Evolutionary conservation across 2,329 filamentous ascomycete genomes (phyloP).

Genomic region (Fusarium mundagurra): DNA sequence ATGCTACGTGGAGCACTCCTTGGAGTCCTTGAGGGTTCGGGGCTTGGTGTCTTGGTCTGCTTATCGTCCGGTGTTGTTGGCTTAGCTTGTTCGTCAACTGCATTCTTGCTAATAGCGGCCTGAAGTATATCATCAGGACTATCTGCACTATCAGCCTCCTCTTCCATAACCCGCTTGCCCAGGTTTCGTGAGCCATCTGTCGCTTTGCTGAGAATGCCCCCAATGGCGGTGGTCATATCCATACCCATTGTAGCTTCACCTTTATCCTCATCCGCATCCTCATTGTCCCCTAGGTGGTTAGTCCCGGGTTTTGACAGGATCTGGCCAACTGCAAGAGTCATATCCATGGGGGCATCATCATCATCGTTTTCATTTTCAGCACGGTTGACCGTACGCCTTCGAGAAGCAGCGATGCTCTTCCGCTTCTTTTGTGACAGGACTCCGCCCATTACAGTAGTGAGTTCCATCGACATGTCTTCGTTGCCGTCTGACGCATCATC

Average conservation of each 20-base stretch:
- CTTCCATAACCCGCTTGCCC: conserved; percentile 68
- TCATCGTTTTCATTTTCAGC: conserved; percentile 43
- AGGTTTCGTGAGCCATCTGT: conserved; percentile 46
- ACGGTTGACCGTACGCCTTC: conserved; percentile 42
- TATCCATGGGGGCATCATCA: conserved; percentile 59
- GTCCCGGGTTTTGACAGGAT: conserved; percentile 56
- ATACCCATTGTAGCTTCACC: conserved; percentile 60
- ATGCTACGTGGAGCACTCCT: conserved; percentile 62
- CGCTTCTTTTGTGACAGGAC: conserved; percentile 53
- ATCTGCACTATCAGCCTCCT: conserved; percentile 63
- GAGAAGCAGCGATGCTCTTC: conserved; percentile 35
- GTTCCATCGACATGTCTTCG: conserved; percentile 83
- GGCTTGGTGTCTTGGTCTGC: conserved; percentile 57
- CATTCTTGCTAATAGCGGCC: conserved; percentile 37
- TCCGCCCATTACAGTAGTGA: conserved; percentile 73
- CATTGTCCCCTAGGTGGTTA: conserved; percentile 44
- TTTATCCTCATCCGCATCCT: conserved; percentile 48
- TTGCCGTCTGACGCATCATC: conserved; percentile 56
- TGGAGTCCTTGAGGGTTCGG: conserved; percentile 63
- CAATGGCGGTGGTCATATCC: conserved; percentile 74
- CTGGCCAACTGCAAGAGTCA: conserved; percentile 67
- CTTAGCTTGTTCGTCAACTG: conserved; percentile 28
- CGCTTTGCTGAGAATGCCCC: conserved; percentile 64
- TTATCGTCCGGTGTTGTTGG: conserved; percentile 46
- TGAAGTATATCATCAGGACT: conserved; percentile 52